Percentiles rank a stretch among this genome's conserved stretches.
These are phyloP conservation scores for Zoysia japonica DNA, from an alignment of 176 grass and related monocot genomes.

Conservation along the genomic window DNA sequence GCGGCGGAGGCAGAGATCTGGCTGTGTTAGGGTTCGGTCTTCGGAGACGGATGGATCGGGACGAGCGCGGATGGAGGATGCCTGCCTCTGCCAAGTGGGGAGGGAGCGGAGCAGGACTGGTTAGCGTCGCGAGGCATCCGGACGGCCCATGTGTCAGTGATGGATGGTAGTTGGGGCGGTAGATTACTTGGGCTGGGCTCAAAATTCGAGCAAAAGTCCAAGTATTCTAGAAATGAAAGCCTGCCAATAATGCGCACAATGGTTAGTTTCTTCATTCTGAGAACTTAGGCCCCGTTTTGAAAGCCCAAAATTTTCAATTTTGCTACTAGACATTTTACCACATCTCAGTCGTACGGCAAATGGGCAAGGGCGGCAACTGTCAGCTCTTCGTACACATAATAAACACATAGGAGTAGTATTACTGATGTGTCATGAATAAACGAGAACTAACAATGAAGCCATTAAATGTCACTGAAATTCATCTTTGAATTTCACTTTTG, in stretches of 20 bases:
- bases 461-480: constrained; percentile 43
- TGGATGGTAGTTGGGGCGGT: neutral
- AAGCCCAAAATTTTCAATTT: no score
- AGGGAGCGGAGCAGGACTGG: neutral
- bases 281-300: no score
- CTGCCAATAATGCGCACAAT: no score
- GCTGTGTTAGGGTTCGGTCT: constrained; percentile 41
- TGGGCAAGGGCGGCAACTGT: neutral
- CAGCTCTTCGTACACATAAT: neutral
- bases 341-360: neutral
- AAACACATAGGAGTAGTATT: neutral
- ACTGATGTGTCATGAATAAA: neutral
- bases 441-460: constrained; percentile 9
- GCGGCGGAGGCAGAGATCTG: constrained; percentile 48
- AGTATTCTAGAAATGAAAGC: no score
- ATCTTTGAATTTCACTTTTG: constrained; percentile 44
- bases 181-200: neutral
- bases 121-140: neutral
- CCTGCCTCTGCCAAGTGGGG: constrained; percentile 21
- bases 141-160: constrained; percentile 34
- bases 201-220: no score
- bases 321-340: no score
- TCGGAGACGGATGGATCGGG: constrained; percentile 25
- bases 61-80: constrained; percentile 1
- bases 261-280: no score